A percentile compares a stretch with the other conserved stretches of the same genome.
phyloP scores from a whole-genome alignment of 2,329 filamentous ascomycete genomes.

The Exophiala viscosa region DNA sequence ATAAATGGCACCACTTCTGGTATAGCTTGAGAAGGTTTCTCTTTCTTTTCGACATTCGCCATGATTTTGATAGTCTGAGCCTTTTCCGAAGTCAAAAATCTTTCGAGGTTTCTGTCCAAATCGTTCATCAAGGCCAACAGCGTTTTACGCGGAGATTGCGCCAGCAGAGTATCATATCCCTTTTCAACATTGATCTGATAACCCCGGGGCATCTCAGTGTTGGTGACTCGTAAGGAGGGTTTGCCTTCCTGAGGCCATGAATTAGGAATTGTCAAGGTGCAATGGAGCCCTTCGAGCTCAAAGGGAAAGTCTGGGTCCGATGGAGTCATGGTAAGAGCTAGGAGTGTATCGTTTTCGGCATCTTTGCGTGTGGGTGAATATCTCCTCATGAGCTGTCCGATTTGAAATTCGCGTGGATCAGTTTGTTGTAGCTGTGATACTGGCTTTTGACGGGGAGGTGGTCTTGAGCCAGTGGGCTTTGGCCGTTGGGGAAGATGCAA shows the following conservation, averaged over 20 bases:
- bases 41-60: slow-evolving; percentile 52
- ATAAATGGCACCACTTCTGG: not conserved
- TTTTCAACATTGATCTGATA: slow-evolving; percentile 73
- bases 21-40: not conserved
- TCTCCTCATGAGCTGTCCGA: slow-evolving; percentile 67
- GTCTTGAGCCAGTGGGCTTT: not conserved
- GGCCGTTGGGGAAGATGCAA: slow-evolving; percentile 14
- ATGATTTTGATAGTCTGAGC: slow-evolving; percentile 69
- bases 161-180: slow-evolving; percentile 65
- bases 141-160: slow-evolving; percentile 53
- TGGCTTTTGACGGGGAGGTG: slow-evolving; percentile 54
- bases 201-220: slow-evolving; percentile 66
- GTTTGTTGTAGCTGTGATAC: slow-evolving; percentile 61
- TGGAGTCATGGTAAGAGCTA: slow-evolving; percentile 64
- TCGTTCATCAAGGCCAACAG: slow-evolving; percentile 65
- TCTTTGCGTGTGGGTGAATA: slow-evolving; percentile 53
- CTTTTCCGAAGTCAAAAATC: slow-evolving; percentile 65
- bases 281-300: slow-evolving; percentile 65
- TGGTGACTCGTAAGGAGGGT: slow-evolving; percentile 61
- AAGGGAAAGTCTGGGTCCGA: slow-evolving; percentile 84
- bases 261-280: slow-evolving; percentile 61
- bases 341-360: slow-evolving; percentile 50
- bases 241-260: slow-evolving; percentile 56
- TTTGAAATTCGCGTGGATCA: slow-evolving; percentile 69
- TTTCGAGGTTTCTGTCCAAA: slow-evolving; percentile 69